Evolutionary conservation across 2,329 filamentous ascomycete genomes (phyloP).

Genomic region (Mycosphaerella sp.): DNA sequence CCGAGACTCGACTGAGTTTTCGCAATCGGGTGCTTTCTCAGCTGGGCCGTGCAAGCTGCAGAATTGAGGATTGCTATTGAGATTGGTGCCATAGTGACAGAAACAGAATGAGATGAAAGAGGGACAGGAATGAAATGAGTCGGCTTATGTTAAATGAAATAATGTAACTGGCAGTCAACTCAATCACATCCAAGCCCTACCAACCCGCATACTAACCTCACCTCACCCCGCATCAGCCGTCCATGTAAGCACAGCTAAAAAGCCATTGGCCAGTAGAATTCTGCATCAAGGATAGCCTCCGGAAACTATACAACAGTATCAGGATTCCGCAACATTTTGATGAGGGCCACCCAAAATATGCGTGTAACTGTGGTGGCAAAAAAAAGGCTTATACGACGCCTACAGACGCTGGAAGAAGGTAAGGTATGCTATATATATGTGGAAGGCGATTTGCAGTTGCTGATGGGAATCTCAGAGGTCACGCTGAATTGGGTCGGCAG

Average conservation of each 20-base stretch:
- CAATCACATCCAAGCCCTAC: neutral
- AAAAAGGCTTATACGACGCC: too few relatives aligned
- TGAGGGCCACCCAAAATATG: neutral
- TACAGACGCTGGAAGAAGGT: too few relatives aligned
- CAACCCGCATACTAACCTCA: neutral
- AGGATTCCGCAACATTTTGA: neutral
- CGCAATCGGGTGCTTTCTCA: constrained; percentile 8
- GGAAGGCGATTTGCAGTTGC: too few relatives aligned
- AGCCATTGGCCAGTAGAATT: neutral
- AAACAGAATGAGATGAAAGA: neutral
- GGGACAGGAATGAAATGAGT: neutral
- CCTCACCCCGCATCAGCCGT: neutral
- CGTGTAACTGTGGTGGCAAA: too few relatives aligned
- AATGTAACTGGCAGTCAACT: neutral
- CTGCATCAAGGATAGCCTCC: neutral
- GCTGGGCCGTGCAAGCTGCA: constrained; percentile 1
- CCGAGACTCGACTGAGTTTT: constrained; percentile 2
- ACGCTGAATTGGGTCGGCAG: too few relatives aligned
- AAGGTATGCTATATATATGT: too few relatives aligned
- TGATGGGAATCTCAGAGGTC: too few relatives aligned
- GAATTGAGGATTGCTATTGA: constrained; percentile 6
- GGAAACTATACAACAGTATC: neutral
- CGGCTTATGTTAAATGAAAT: neutral
- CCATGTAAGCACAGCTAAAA: neutral
- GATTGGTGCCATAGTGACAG: constrained; percentile 11